phyloP scores from a whole-genome alignment of 305 asterid genomes.

The Fraxinus velutina region DNA sequence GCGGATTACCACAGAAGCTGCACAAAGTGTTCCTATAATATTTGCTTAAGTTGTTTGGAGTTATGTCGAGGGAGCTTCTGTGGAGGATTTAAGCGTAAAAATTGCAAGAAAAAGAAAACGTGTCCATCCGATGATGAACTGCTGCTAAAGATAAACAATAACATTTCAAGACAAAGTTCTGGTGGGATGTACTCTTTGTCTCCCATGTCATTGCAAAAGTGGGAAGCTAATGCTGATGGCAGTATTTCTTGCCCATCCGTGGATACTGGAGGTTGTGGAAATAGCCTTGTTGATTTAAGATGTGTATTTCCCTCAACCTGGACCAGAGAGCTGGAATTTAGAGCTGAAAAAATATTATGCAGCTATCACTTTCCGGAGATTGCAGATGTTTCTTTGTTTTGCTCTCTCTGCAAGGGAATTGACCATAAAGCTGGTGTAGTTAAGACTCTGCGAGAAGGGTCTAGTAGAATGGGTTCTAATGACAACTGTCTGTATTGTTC shows the following conservation, averaged over 20 bases:
- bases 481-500: constrained; percentile 66
- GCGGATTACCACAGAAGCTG: constrained; percentile 91
- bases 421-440: constrained; percentile 31
- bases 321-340: constrained; percentile 68
- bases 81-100: constrained; percentile 36
- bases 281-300: constrained; percentile 59
- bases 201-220: constrained; percentile 32
- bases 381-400: constrained; percentile 44
- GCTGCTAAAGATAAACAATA: constrained; percentile 29
- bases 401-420: constrained; percentile 39
- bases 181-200: constrained; percentile 30
- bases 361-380: constrained; percentile 43
- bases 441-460: constrained; percentile 33
- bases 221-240: constrained; percentile 56
- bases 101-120: constrained; percentile 48
- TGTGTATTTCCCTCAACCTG: constrained; percentile 62
- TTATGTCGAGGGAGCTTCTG: constrained; percentile 37
- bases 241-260: constrained; percentile 66
- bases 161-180: constrained; percentile 33
- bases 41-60: constrained; percentile 83
- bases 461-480: constrained; percentile 43
- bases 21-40: constrained; percentile 65
- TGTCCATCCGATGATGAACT: constrained; percentile 37
- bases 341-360: constrained; percentile 61
- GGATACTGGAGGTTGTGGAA: constrained; percentile 78